These are phyloP conservation scores for Xerocomus potaroensis DNA, from an alignment of 768 basidiomycete genomes.

Conservation along the genomic window DNA sequence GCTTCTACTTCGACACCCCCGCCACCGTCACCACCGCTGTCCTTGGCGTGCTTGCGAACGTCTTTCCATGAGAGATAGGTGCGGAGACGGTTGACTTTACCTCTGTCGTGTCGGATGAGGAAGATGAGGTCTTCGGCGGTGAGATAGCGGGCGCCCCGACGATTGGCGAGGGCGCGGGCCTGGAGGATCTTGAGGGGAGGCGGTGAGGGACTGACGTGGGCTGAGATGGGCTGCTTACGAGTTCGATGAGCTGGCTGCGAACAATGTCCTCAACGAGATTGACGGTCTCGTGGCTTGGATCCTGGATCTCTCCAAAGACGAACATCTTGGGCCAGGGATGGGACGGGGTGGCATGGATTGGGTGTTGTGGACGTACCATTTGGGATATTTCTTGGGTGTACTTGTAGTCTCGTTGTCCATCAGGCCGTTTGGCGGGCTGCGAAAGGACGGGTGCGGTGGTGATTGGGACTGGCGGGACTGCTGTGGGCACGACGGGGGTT, in stretches of 20 bases:
- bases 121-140: conserved; percentile 95
- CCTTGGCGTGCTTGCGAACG: conserved; percentile 92
- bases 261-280: conserved; percentile 96
- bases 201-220: too few relatives aligned
- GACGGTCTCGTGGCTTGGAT: conserved; percentile 81
- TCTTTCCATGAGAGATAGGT: conserved; percentile 98
- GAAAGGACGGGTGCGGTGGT: conserved; percentile 3
- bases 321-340: conserved; percentile 68
- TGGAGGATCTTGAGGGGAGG: conserved; percentile 65
- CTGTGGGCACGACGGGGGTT: conserved; percentile 15
- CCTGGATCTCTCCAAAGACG: conserved; percentile 93
- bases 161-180: conserved; percentile 77
- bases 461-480: conserved; percentile 5
- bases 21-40: conserved; percentile 77
- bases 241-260: conserved; percentile 83
- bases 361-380: conserved; percentile 47
- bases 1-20: conserved; percentile 80
- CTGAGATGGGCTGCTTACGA: conserved; percentile 45
- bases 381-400: conserved; percentile 91
- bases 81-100: conserved; percentile 87
- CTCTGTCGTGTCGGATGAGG: conserved; percentile 89
- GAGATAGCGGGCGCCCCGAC: conserved; percentile 80
- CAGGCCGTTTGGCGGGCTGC: conserved; percentile 15
- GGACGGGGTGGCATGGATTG: background rate
- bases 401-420: conserved; percentile 63